These are phyloP conservation scores for Plasmodium gallinaceum DNA, from an alignment of 169 alveolate species.

Conservation along the genomic window DNA sequence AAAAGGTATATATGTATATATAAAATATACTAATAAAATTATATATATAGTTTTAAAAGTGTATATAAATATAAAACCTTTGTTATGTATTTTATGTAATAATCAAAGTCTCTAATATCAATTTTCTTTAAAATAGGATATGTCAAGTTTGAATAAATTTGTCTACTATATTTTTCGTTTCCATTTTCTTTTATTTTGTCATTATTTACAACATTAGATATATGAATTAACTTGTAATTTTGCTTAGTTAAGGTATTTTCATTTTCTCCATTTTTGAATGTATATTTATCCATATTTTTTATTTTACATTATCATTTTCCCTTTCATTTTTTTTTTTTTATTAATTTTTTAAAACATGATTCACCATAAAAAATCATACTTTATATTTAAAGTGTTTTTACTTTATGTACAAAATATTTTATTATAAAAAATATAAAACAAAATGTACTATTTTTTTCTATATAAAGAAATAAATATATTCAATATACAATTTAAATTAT, in stretches of 20 bases:
- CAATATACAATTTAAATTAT: too few species aligned
- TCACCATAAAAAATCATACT: too few species aligned
- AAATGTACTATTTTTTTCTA: too few species aligned
- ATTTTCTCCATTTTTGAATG: not conserved
- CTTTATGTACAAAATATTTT: too few species aligned
- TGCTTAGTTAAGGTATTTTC: not conserved
- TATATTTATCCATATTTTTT: not conserved
- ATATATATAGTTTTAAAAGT: too few species aligned
- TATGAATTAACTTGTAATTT: slow-evolving; percentile 10
- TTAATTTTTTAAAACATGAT: too few species aligned
- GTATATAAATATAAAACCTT: slow-evolving; percentile 7
- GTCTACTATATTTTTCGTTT: slow-evolving; percentile 5
- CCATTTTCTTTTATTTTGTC: not conserved
- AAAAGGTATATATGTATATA: too few species aligned
- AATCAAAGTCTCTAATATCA: slow-evolving; percentile 30
- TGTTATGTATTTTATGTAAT: slow-evolving; percentile 14
- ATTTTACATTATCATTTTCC: not conserved
- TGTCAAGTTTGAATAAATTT: not conserved
- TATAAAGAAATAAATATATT: too few species aligned
- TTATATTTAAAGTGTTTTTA: too few species aligned
- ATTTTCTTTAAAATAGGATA: slow-evolving; percentile 13
- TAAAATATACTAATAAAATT: too few species aligned
- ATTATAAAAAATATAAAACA: too few species aligned
- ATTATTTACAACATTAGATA: slow-evolving; percentile 23
- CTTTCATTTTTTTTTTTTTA: not conserved